phyloP scores from a whole-genome alignment of 2,329 filamentous ascomycete genomes.

The Fusarium piperis region DNA sequence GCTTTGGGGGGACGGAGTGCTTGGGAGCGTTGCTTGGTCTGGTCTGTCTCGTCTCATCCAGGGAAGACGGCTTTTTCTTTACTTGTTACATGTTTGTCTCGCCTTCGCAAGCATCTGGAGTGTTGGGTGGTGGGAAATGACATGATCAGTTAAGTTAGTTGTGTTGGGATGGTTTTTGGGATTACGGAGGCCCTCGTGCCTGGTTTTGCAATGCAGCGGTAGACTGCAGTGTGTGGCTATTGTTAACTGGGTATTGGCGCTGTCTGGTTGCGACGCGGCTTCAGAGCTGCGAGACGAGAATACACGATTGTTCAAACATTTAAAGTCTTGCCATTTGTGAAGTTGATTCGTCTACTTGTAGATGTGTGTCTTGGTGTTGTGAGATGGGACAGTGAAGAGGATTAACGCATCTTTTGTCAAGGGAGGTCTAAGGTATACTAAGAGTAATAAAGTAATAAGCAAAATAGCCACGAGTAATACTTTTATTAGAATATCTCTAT shows the following conservation, averaged over 20 bases:
- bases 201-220: constrained; percentile 49
- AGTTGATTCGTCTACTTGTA: neutral
- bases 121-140: constrained; percentile 43
- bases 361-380: neutral
- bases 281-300: constrained; percentile 49
- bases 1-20: constrained; percentile 33
- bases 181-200: constrained; percentile 46
- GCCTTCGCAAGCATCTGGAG: constrained; percentile 46
- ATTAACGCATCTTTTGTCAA: neutral
- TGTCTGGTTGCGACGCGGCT: constrained; percentile 46
- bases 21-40: constrained; percentile 44
- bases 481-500: neutral
- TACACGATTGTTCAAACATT: constrained; percentile 49
- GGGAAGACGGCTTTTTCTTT: constrained; percentile 35
- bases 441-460: neutral
- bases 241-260: constrained; percentile 48
- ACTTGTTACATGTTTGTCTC: constrained; percentile 38
- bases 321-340: neutral
- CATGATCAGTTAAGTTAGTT: constrained; percentile 46
- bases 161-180: constrained; percentile 45
- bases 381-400: neutral
- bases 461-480: neutral
- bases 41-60: constrained; percentile 42
- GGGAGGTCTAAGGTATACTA: neutral
- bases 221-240: constrained; percentile 45